phyloP scores from a whole-genome alignment of 169 alveolate species.

The Plasmodium vivax region DNA sequence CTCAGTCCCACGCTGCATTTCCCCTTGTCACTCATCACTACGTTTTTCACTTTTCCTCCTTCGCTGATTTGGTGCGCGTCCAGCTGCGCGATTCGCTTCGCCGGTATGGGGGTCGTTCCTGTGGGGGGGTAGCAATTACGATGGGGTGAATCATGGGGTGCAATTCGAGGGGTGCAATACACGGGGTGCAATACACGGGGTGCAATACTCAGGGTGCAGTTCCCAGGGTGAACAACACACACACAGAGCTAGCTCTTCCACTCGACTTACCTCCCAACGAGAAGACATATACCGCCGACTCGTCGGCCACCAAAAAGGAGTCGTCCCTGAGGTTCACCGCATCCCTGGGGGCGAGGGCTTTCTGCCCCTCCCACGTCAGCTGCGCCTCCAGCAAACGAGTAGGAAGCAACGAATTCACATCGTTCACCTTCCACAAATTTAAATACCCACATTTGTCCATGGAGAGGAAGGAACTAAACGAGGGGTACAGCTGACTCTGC shows the following conservation, averaged over 20 bases:
- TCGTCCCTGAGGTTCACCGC: conserved; percentile 9
- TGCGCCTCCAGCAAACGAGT: conserved; percentile 12
- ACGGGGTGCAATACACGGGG: neutral
- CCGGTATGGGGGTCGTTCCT: neutral
- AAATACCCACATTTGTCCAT: conserved; percentile 57
- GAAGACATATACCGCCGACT: conserved; percentile 6
- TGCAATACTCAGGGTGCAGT: too few relatives aligned
- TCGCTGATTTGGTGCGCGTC: neutral
- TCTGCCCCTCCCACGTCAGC: neutral
- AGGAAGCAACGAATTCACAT: conserved; percentile 38
- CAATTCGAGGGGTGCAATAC: neutral
- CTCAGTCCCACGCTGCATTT: conserved; percentile 25
- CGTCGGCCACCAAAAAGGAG: conserved; percentile 9
- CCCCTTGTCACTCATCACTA: neutral
- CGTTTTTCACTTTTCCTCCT: conserved; percentile 5
- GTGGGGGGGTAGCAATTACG: neutral
- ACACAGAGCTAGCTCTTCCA: neutral
- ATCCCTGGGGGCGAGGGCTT: neutral
- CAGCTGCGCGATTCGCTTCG: neutral
- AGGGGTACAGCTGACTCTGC: conserved; percentile 38
- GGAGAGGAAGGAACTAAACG: conserved; percentile 26
- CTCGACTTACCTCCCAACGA: conserved; percentile 11
- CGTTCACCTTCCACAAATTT: conserved; percentile 45
- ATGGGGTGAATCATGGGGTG: neutral
- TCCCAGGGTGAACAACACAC: too few relatives aligned